These are phyloP conservation scores for Dovyalis caffra DNA, from an alignment of 345 rosid genomes.

Conservation along the genomic window DNA sequence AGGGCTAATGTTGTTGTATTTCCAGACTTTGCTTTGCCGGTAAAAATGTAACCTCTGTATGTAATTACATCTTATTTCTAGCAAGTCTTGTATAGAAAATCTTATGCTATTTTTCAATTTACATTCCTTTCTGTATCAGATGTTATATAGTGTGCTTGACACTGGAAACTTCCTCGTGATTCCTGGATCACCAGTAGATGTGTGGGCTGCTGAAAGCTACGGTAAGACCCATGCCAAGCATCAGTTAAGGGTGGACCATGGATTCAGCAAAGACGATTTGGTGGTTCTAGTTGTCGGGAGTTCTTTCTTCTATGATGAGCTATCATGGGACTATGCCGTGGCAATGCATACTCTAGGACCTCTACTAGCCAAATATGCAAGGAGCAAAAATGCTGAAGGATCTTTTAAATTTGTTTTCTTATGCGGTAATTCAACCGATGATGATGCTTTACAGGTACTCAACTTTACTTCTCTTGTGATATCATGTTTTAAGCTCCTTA, in stretches of 20 bases:
- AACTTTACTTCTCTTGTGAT: not conserved
- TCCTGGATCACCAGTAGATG: constrained; percentile 89
- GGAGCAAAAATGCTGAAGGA: constrained; percentile 53
- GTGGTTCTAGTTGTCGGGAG: constrained; percentile 82
- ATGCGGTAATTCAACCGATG: constrained; percentile 77
- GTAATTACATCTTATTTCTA: not conserved
- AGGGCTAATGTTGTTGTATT: constrained; percentile 80
- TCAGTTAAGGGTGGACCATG: constrained; percentile 59
- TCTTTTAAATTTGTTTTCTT: constrained; percentile 78
- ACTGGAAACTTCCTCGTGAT: constrained; percentile 93
- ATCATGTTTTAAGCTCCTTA: constrained; percentile 6
- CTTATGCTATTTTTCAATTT: constrained; percentile 33
- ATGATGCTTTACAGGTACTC: constrained; percentile 76
- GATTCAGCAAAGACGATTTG: constrained; percentile 60
- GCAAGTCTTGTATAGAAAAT: constrained; percentile 15
- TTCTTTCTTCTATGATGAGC: constrained; percentile 65
- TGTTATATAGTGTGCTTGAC: constrained; percentile 88
- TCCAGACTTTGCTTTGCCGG: constrained; percentile 84
- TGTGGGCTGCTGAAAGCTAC: constrained; percentile 87
- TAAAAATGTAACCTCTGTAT: constrained; percentile 24
- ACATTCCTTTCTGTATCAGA: constrained; percentile 51
- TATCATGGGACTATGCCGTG: constrained; percentile 83
- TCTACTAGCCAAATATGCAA: constrained; percentile 67
- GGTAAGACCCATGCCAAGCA: constrained; percentile 52
- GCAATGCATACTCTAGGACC: constrained; percentile 82